A percentile compares a stretch with the other conserved stretches of the same genome.
Conservation (phyloP, 2,329 filamentous ascomycete species). For the Cryphonectria nitschkei region DNA sequence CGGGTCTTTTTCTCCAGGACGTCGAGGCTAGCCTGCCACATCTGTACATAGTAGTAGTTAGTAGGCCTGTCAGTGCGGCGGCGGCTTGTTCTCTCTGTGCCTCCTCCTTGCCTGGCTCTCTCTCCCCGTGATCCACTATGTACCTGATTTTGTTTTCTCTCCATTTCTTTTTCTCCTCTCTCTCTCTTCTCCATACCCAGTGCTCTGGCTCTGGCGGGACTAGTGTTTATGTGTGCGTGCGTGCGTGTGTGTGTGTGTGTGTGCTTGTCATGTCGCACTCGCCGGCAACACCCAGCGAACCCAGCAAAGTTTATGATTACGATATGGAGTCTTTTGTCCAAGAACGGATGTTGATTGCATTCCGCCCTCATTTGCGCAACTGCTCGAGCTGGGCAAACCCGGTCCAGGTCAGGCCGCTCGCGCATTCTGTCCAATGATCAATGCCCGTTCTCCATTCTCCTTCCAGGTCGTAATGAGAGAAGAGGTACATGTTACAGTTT, state of each 20-base stretch:
- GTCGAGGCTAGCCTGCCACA: constrained; percentile 8
- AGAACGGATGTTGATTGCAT: neutral
- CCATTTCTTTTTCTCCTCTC: neutral
- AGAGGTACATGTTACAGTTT: neutral
- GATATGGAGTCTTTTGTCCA: neutral
- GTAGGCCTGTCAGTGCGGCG: constrained; percentile 13
- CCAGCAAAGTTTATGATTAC: constrained; percentile 4
- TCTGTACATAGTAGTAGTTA: neutral
- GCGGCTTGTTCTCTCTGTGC: constrained; percentile 1
- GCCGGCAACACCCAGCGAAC: constrained; percentile 18
- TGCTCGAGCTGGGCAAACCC: neutral
- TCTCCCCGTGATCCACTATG: neutral
- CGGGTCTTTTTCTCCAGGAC: neutral
- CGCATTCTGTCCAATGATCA: constrained; percentile 21
- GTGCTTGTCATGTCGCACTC: constrained; percentile 22
- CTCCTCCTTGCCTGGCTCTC: neutral
- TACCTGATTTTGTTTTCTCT: neutral
- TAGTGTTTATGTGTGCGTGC: neutral
- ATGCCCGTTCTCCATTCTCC: neutral
- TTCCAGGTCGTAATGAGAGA: neutral
- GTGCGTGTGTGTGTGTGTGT: neutral
- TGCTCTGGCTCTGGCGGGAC: constrained; percentile 24
- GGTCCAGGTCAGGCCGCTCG: constrained; percentile 7
- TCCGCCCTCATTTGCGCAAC: neutral
- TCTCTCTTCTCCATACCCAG: constrained; percentile 5